Base-by-base conservation (phyloP, 805 yeast species). In the Metschnikowia colocasiae region DNA sequence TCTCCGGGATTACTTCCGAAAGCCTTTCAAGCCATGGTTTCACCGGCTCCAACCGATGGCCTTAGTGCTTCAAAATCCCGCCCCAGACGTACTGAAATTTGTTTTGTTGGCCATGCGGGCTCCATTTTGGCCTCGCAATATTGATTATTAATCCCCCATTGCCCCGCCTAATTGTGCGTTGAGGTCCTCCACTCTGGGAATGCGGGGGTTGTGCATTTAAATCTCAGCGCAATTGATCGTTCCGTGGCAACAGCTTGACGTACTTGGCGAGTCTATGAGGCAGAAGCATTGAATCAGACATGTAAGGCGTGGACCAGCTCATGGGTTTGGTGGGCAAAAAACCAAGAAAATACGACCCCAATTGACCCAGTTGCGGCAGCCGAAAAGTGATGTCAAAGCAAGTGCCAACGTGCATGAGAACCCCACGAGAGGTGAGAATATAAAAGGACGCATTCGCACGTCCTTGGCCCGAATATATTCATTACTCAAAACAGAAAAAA, bases 141-240 rank as follows among this genome's bases (percentile, higher is more conserved):
- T 22, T 4, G 23, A 22, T 6, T 22, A 22, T 22, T 4, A 6
- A 22, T 6, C 23, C 23, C 23, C 30, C 7, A 5, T 20, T 16
- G 22, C 36, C 30, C 30, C 30, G 18, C 42, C 42, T 19, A 18
- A 26, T 27, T 31, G 25, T 29, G 42, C 33, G 18, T 27, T 12
- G 16, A 29, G 43, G 35, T 31, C 43, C 43, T 31, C 43, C 43
- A 30, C 43, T 23, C 26, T 22, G 15, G 13, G 16, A 40, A 35
- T 32, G 43, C 43, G 43, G 43, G 43, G 43, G 37, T 32, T 18
- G 29, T 22, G 37, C 36, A 40, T 19, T 30, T 15, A 32, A 32
- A 31, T 40, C 18, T 31, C 43, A 37, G 43, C 37, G 43, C 37
- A 40, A 40, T 40, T 31, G 29, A 7, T 32, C 15, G 37, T 15